Evolutionary conservation across 495 filamentous ascomycete genomes (phyloP), one percentile per base, ranked within the genome.

Genomic region (Aspergillus asperescens): DNA sequence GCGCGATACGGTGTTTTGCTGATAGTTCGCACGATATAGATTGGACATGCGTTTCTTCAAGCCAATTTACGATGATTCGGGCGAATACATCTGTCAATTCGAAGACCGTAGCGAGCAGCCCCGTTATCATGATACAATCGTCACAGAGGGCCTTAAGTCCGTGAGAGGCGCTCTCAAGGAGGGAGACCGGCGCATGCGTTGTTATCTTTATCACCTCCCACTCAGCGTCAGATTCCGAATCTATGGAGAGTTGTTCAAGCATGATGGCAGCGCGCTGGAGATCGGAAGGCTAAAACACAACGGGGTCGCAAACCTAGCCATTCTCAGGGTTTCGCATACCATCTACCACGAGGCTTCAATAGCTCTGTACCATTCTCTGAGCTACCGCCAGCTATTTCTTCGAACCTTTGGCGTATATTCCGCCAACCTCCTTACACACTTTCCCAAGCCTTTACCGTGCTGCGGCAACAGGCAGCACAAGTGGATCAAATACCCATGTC

Each of bases 361-460:
- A 48, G 59, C 53, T 4, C 46, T 59, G 1, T 58, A 45, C 8
- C 64, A 65, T 5, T 69, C 60, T 2, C 39, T 72, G 7, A 68
- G 63, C 25, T 69, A 66, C 48, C 62, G 63, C 50, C 63, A 49
- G 25, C 39, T 65, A 28, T 56, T 64, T 20, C 50, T 62, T 22
- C 60, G 58, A 28, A 50, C 52, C 1, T 67, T 57, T 51, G 58
- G 50, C n/a, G 20, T 28, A 7, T 51, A 23, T 44, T 51, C 52
- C 22, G 52, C 48, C 10, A 15, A 53, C 34, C 24, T 54, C 13
- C 41, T 62, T 12, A 48, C 44, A 24, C 53, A 49, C 16, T 19
- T 20, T 31, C 55, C 53, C 12, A 23, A 22, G 20, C 41, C 35
- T 27, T 38, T 59, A 20, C 16, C 6, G n/a, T 54, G 40, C 42